Evolutionary conservation across 2,329 filamentous ascomycete species (phyloP).

Genomic region (Apiospora saccharicola): DNA sequence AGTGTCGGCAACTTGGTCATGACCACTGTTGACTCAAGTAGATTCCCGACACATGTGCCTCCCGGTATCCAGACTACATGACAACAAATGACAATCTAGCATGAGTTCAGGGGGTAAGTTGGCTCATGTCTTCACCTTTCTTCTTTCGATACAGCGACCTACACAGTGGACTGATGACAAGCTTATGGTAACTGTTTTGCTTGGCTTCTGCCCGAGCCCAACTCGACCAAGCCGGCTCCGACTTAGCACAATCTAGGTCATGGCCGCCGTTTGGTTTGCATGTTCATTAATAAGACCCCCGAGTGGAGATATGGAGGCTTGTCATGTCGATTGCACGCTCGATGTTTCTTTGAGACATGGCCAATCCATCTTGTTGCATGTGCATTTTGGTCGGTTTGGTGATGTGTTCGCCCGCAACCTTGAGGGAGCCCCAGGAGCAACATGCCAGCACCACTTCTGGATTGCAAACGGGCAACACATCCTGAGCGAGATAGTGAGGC

Average conservation of each 20-base stretch:
- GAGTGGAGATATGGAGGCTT: background rate
- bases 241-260: background rate
- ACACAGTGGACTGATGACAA: background rate
- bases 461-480: background rate
- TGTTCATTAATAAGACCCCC: background rate
- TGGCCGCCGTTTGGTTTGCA: background rate
- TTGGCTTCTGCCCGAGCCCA: no score
- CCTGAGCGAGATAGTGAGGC: background rate
- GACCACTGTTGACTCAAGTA: background rate
- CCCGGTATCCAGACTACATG: background rate
- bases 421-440: background rate
- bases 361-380: background rate
- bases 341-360: background rate
- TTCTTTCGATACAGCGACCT: no score
- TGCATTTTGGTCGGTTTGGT: background rate
- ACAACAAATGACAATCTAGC: background rate
- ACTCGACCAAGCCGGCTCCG: background rate
- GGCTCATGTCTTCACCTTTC: background rate
- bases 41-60: background rate
- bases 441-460: background rate
- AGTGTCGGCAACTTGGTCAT: background rate
- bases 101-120: background rate
- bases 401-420: background rate
- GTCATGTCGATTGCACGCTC: background rate
- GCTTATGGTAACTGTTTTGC: background rate